Percentiles rank a stretch among this genome's conserved stretches.
Evolutionary conservation across 768 basidiomycete genomes (phyloP).

Genomic region (Solioccasus polychromus): DNA sequence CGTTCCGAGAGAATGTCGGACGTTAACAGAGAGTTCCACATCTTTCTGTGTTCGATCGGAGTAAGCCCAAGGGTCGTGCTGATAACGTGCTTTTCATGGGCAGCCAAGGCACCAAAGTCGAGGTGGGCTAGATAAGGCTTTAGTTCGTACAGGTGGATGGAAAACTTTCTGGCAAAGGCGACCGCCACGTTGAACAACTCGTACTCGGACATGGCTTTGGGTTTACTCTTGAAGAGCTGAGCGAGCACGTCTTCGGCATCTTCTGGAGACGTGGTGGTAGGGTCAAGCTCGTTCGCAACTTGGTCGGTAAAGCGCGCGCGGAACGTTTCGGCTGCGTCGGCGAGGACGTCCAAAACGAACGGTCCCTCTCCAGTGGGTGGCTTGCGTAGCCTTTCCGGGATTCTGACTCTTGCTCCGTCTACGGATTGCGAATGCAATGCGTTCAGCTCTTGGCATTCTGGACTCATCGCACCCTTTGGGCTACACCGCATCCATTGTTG

Average conservation of each 20-base stretch:
- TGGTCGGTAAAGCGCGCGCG: conserved; percentile 39
- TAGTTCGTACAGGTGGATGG: conserved; percentile 39
- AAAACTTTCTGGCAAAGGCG: conserved; percentile 40
- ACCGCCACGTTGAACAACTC: conserved; percentile 54
- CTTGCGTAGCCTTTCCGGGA: conserved; percentile 35
- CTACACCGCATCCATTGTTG: conserved; percentile 56
- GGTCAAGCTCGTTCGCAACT: conserved; percentile 21
- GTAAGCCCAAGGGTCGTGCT: conserved; percentile 40
- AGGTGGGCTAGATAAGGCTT: conserved; percentile 47
- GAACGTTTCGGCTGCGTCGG: conserved; percentile 45
- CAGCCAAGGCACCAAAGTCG: conserved; percentile 54
- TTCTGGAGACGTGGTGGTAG: conserved; percentile 31
- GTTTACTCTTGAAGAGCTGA: conserved; percentile 48
- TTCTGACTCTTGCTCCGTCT: conserved; percentile 53
- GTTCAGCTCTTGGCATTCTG: conserved; percentile 69
- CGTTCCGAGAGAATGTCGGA: conserved; percentile 54
- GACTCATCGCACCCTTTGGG: conserved; percentile 54
- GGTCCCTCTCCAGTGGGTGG: conserved; percentile 41
- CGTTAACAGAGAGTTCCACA: conserved; percentile 64
- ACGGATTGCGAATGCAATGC: conserved; percentile 69
- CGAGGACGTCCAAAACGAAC: conserved; percentile 54
- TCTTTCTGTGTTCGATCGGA: conserved; percentile 40
- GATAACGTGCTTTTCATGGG: conserved; percentile 53
- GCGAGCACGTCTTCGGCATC: conserved; percentile 40
- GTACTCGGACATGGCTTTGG: conserved; percentile 58